Conservation (phyloP, 2,329 filamentous ascomycete species). For the Penicillium sp. region DNA sequence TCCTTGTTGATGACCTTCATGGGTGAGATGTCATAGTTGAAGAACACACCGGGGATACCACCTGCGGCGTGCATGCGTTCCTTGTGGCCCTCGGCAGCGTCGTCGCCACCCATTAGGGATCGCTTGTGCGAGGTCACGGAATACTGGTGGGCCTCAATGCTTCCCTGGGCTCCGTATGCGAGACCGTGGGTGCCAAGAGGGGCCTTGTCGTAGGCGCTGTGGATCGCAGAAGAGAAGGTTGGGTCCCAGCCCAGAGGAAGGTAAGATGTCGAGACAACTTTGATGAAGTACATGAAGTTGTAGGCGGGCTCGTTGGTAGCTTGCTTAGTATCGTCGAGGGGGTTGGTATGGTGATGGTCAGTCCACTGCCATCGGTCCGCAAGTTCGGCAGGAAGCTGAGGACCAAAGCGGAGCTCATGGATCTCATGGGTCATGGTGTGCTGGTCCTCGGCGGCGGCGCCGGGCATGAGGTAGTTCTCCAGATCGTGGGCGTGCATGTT, state of each 20-base stretch:
- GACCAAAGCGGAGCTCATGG: slow-evolving; percentile 88
- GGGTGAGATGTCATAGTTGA: slow-evolving; percentile 97
- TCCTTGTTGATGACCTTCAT: slow-evolving; percentile 99
- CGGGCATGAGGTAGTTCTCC: slow-evolving; percentile 83
- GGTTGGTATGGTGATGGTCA: slow-evolving; percentile 82
- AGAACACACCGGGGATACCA: slow-evolving; percentile 96
- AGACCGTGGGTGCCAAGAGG: slow-evolving; percentile 69
- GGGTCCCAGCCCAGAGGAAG: slow-evolving; percentile 86
- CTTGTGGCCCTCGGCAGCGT: slow-evolving; percentile 82
- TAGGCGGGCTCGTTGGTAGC: slow-evolving; percentile 75
- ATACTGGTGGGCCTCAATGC: slow-evolving; percentile 97
- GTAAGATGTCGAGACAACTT: slow-evolving; percentile 95
- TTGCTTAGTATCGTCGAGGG: slow-evolving; percentile 78
- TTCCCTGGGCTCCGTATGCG: slow-evolving; percentile 66
- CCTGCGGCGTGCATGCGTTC: slow-evolving; percentile 86
- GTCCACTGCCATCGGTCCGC: slow-evolving; percentile 67
- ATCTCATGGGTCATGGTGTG: slow-evolving; percentile 90
- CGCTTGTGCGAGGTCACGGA: slow-evolving; percentile 96
- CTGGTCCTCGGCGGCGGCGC: slow-evolving; percentile 56
- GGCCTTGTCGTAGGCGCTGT: slow-evolving; percentile 49
- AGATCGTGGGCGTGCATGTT: slow-evolving; percentile 98
- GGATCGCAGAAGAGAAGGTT: slow-evolving; percentile 43
- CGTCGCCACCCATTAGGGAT: slow-evolving; percentile 78
- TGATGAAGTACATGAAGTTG: slow-evolving; percentile 99
- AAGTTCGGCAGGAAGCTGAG: slow-evolving; percentile 75